Conservation (phyloP, 805 yeast genomes). For the Kazachstania taianensis region DNA sequence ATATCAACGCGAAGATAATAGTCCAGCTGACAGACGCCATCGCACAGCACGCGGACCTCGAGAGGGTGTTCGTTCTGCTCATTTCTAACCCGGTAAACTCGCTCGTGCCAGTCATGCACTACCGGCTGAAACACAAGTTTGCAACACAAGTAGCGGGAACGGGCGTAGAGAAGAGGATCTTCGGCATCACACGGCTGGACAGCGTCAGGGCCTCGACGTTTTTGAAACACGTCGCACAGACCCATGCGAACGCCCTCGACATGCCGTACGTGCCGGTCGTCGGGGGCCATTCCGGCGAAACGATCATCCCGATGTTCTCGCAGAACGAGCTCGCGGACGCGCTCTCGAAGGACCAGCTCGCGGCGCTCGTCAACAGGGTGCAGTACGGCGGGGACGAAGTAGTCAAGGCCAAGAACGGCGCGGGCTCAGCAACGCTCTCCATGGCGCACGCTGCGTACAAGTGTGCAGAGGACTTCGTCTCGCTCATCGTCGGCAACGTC, state of each 20-base stretch:
- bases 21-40: constrained; percentile 64
- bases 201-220: constrained; percentile 75
- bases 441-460: constrained; percentile 93
- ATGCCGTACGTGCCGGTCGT: constrained; percentile 55
- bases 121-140: constrained; percentile 51
- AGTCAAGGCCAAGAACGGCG: constrained; percentile 88
- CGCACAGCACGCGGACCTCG: constrained; percentile 47
- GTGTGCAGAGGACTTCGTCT: constrained; percentile 46
- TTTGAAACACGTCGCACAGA: constrained; percentile 42
- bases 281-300: constrained; percentile 94
- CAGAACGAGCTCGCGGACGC: constrained; percentile 24
- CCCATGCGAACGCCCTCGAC: constrained; percentile 36
- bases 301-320: constrained; percentile 76
- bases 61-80: constrained; percentile 67
- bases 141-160: constrained; percentile 31
- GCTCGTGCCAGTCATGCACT: constrained; percentile 81
- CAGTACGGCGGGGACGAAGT: constrained; percentile 97
- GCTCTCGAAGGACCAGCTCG: constrained; percentile 31
- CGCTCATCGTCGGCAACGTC: constrained; percentile 26
- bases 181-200: constrained; percentile 87
- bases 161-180: constrained; percentile 60
- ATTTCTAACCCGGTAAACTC: constrained; percentile 94
- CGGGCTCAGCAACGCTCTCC: constrained; percentile 88
- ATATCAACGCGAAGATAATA: constrained; percentile 75
- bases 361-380: constrained; percentile 71